Evolutionary conservation across 768 basidiomycete species (phyloP).

Genomic region (Boletus coccyginus): DNA sequence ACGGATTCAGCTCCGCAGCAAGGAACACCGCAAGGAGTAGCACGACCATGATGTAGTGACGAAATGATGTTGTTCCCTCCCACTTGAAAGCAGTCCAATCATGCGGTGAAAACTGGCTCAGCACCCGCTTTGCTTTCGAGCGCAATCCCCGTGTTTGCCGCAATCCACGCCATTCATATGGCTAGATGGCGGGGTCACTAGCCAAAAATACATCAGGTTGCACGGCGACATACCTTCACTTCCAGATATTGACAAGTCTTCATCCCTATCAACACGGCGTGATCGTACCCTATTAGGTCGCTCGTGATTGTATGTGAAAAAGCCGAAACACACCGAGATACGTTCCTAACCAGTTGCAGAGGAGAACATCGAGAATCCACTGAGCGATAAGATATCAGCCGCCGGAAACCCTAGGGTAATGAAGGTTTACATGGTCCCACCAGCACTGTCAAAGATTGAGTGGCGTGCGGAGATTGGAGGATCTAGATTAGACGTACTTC

Average conservation of each 20-base stretch:
- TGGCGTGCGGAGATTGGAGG: conserved; percentile 17
- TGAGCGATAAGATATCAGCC: conserved; percentile 30
- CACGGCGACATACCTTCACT: conserved; percentile 59
- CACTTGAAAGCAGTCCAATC: conserved; percentile 89
- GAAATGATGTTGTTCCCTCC: conserved; percentile 75
- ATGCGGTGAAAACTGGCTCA: conserved; percentile 83
- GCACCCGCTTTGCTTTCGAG: conserved; percentile 73
- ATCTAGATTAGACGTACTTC: conserved; percentile 52
- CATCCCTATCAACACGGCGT: conserved; percentile 54
- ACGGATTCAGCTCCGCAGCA: conserved; percentile 82
- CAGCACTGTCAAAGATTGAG: conserved; percentile 56
- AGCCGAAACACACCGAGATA: conserved; percentile 57
- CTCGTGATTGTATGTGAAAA: conserved; percentile 7
- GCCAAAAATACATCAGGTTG: not conserved
- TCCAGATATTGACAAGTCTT: conserved; percentile 84
- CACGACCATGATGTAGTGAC: conserved; percentile 74
- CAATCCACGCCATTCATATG: conserved; percentile 83
- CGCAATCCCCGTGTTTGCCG: conserved; percentile 74
- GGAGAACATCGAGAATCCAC: conserved; percentile 85
- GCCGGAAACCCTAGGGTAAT: not conserved
- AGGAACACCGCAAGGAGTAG: conserved; percentile 74
- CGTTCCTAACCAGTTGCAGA: conserved; percentile 88
- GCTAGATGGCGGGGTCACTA: conserved; percentile 40
- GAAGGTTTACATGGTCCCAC: conserved; percentile 81
- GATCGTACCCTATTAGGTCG: conserved; percentile 12